Evolutionary conservation across 2,329 filamentous ascomycete genomes (phyloP).

Genomic region (Macrophomina phaseolina): DNA sequence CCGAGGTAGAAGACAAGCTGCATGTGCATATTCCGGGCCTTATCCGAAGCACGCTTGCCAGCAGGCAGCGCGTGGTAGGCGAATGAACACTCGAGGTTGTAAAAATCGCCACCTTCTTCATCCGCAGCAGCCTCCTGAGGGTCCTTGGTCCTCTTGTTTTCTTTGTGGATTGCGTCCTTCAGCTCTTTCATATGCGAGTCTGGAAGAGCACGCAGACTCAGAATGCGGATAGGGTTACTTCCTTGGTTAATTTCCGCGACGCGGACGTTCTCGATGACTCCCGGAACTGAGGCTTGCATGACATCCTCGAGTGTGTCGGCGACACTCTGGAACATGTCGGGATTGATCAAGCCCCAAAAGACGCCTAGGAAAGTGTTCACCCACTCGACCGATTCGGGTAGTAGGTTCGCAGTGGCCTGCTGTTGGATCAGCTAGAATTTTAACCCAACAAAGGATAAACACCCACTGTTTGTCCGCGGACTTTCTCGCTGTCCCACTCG

Average conservation of each 20-base stretch:
- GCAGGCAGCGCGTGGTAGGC: conserved; percentile 88
- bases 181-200: conserved; percentile 81
- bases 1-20: conserved; percentile 93
- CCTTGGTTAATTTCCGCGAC: conserved; percentile 96
- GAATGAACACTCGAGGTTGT: conserved; percentile 89
- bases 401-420: conserved; percentile 79
- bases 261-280: conserved; percentile 90
- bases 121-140: conserved; percentile 86
- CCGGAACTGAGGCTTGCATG: conserved; percentile 93
- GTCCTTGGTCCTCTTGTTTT: conserved; percentile 82
- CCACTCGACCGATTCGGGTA: conserved; percentile 92
- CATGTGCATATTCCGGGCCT: conserved; percentile 96
- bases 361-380: conserved; percentile 87
- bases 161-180: conserved; percentile 78
- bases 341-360: conserved; percentile 90
- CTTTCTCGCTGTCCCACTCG: conserved; percentile 88
- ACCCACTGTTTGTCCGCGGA: conserved; percentile 75
- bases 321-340: conserved; percentile 89
- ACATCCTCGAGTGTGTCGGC: conserved; percentile 95
- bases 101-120: conserved; percentile 89
- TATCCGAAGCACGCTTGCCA: conserved; percentile 72
- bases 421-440: not conserved
- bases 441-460: too few species aligned
- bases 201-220: conserved; percentile 84
- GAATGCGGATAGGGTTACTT: conserved; percentile 83